A percentile compares a stretch with the other conserved stretches of the same genome.
These are phyloP conservation scores for Metschnikowia reukaufii DNA, from an alignment of 805 yeast genomes.

Conservation along the genomic window DNA sequence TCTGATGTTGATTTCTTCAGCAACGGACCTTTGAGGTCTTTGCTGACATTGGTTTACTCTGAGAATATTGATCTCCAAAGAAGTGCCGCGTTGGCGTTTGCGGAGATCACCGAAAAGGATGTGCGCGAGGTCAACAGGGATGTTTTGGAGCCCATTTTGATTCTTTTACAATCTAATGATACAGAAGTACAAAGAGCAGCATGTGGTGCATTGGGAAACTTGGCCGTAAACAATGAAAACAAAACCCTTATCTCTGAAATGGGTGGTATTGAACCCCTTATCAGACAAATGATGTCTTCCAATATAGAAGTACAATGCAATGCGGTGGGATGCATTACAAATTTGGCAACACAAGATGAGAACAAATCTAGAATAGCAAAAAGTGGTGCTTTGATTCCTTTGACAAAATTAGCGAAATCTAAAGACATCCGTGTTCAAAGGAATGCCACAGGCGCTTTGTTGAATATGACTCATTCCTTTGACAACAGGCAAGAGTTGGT, in stretches of 20 bases:
- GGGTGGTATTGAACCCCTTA: slow-evolving; percentile 97
- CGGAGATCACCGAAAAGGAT: slow-evolving; percentile 96
- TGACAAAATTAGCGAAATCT: slow-evolving; percentile 91
- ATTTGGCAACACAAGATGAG: slow-evolving; percentile 96
- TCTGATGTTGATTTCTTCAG: slow-evolving; percentile 87
- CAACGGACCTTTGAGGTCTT: slow-evolving; percentile 82
- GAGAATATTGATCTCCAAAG: slow-evolving; percentile 94
- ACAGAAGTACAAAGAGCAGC: slow-evolving; percentile 98
- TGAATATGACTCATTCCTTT: slow-evolving; percentile 97
- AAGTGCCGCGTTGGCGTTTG: slow-evolving; percentile 97
- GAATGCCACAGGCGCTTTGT: slow-evolving; percentile 96
- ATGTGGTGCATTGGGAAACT: slow-evolving; percentile 96
- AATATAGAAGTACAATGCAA: slow-evolving; percentile 98
- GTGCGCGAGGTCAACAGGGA: slow-evolving; percentile 87
- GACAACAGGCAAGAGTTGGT: slow-evolving; percentile 96
- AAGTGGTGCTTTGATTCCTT: slow-evolving; percentile 91
- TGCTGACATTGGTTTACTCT: slow-evolving; percentile 89
- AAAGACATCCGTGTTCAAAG: slow-evolving; percentile 95
- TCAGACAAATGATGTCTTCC: slow-evolving; percentile 95
- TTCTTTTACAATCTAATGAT: slow-evolving; percentile 81
- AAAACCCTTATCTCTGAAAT: slow-evolving; percentile 91
- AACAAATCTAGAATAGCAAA: slow-evolving; percentile 95
- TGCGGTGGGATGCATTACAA: slow-evolving; percentile 98
- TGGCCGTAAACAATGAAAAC: slow-evolving; percentile 95
- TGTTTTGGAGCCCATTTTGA: slow-evolving; percentile 90